These are phyloP conservation scores for Truncatella angustata DNA, from an alignment of 2,329 filamentous ascomycete genomes.

Conservation along the genomic window DNA sequence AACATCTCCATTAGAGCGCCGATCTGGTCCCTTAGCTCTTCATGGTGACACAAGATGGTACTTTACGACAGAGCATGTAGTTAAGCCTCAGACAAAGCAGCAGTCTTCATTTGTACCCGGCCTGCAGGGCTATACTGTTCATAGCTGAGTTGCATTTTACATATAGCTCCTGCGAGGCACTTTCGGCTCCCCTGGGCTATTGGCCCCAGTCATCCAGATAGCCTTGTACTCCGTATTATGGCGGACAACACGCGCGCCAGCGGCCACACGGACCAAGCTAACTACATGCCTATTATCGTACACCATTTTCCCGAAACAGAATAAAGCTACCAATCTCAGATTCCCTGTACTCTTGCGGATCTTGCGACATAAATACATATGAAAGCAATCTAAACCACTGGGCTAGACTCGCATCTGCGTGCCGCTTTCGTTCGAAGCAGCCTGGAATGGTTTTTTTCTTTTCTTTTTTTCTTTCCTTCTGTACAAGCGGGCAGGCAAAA, in stretches of 20 bases:
- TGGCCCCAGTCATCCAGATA: too few species aligned
- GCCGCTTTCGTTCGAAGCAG: neutral
- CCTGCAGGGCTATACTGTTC: neutral
- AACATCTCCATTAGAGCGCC: neutral
- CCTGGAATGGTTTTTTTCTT: too few species aligned
- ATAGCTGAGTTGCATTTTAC: neutral
- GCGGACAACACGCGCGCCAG: too few species aligned
- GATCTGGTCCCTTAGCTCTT: neutral
- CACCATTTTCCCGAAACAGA: neutral
- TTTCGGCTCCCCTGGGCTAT: neutral
- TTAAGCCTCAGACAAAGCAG: neutral
- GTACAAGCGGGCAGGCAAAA: too few species aligned
- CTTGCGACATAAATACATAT: neutral
- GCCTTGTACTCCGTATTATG: too few species aligned
- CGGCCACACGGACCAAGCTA: too few species aligned
- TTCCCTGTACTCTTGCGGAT: too few species aligned
- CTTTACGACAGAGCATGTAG: neutral
- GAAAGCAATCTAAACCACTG: neutral
- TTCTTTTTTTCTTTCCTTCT: too few species aligned
- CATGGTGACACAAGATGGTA: constrained; percentile 3
- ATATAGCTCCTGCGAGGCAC: neutral
- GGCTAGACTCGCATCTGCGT: neutral
- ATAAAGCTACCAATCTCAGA: too few species aligned
- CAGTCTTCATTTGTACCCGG: neutral
- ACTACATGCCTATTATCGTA: too few species aligned